Base-by-base conservation (phyloP, 192 early-diverging fungal species). In the Coemansia sp. region DNA sequence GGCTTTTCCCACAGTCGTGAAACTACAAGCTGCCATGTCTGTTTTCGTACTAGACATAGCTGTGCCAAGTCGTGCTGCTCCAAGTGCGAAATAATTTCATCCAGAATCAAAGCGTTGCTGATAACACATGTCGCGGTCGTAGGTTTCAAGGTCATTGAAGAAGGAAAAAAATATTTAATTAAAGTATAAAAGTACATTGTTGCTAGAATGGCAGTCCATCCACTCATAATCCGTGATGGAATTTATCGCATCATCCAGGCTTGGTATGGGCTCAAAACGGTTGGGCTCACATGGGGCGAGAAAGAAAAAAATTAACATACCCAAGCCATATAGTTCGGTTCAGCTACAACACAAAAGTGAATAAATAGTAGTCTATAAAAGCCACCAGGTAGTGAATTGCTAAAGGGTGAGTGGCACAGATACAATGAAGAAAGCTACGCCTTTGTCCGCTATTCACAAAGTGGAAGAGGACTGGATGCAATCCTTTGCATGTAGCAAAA, bases 1-100 rank as follows among this genome's bases (percentile, higher is more conserved):
- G 70, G 66, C 13, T 1, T 29, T 0, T 7, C 6, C 75, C 75
- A 77, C 38, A 77, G n/a, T 1, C 22, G 44, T 18, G 46, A 22
- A n/a, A 68, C 50, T 3, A 65, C 70, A 52, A 69, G 68, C 24
- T 47, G 10, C 73, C 73, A 74, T 29, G 60, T 62, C 31, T 66
- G 66, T 20, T 68, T 68, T 61, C 27, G 10, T 8, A 43, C 44
- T 2, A 52, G 47, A 16, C 67, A 55, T 4, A 69, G 11, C 36
- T 46, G 18, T 5, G 29, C 47, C 65, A 74, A 68, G 40, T 29
- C 52, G 9, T 55, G 24, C 15, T 29, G 52, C 5, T 55, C 52
- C 61, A 39, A 10, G 38, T 62, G 38, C 27, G 18, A 5, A 3
- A 62, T 11, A 11, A 62, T 62, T 33, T 18, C 13, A 38, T 22